These are phyloP conservation scores for Aschersonia sp. DNA, from an alignment of 2,329 filamentous ascomycete genomes.

Conservation along the genomic window DNA sequence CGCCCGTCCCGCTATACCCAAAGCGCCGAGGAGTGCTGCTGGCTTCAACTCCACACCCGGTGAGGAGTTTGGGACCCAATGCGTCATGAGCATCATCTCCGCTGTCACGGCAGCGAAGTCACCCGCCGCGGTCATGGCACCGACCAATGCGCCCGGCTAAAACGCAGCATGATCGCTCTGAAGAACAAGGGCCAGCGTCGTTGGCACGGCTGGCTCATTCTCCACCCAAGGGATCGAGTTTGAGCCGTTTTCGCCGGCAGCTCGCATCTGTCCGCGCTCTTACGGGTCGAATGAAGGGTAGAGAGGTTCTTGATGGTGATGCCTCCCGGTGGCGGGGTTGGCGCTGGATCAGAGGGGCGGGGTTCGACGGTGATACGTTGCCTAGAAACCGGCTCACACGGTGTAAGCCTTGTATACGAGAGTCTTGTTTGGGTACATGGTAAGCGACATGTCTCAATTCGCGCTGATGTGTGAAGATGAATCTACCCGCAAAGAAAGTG, in stretches of 20 bases:
- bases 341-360: not conserved
- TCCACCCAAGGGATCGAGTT: not conserved
- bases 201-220: not conserved
- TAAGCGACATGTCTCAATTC: not conserved
- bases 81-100: no score
- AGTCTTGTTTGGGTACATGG: not conserved
- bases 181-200: no score
- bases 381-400: not conserved
- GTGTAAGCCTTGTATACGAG: not conserved
- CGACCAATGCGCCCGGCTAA: no score
- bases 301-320: not conserved
- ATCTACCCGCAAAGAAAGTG: no score
- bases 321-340: not conserved
- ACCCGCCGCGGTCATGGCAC: no score
- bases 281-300: not conserved
- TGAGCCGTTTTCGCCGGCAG: not conserved
- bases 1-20: no score
- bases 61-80: no score
- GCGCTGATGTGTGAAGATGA: no score
- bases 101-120: no score
- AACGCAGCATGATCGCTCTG: no score
- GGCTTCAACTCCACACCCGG: no score
- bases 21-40: no score
- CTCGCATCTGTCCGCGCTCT: not conserved
- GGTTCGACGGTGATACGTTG: not conserved